A percentile compares a stretch with the other conserved stretches of the same genome.
These are phyloP conservation scores for Alternaria arborescens DNA, from an alignment of 2,329 filamentous ascomycete genomes.

Conservation along the genomic window DNA sequence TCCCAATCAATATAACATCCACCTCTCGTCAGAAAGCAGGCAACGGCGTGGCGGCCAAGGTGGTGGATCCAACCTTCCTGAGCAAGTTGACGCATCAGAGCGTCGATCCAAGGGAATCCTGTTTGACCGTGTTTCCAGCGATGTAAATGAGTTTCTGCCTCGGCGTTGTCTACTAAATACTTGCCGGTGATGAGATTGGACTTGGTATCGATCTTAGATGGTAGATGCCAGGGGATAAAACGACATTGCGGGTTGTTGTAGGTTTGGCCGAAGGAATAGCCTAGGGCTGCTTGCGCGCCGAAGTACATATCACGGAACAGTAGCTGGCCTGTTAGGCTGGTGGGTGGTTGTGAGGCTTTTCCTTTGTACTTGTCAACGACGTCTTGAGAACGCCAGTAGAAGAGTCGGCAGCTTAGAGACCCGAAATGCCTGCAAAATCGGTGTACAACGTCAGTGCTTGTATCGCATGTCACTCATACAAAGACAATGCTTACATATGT, in stretches of 20 bases:
- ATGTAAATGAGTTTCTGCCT: slow-evolving; percentile 71
- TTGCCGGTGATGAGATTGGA: slow-evolving; percentile 62
- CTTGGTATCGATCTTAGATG: slow-evolving; percentile 62
- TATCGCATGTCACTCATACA: too few relatives aligned
- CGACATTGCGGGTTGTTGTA: slow-evolving; percentile 71
- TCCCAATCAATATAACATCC: slow-evolving; percentile 84
- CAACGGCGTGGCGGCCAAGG: slow-evolving; percentile 77
- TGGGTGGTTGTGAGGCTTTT: slow-evolving; percentile 66
- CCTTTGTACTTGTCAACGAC: slow-evolving; percentile 67
- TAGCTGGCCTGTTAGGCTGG: slow-evolving; percentile 75
- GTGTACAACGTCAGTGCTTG: too few relatives aligned
- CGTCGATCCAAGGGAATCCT: slow-evolving; percentile 83
- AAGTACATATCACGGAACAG: slow-evolving; percentile 88
- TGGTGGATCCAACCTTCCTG: slow-evolving; percentile 83
- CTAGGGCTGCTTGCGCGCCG: slow-evolving; percentile 74
- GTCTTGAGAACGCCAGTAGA: slow-evolving; percentile 76
- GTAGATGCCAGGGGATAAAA: slow-evolving; percentile 83
- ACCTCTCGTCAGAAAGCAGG: slow-evolving; percentile 81
- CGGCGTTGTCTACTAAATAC: slow-evolving; percentile 69
- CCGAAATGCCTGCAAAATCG: slow-evolving; percentile 67
- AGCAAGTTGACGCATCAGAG: slow-evolving; percentile 77
- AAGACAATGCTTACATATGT: slow-evolving; percentile 56
- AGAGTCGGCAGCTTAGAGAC: slow-evolving; percentile 72
- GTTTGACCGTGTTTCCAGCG: slow-evolving; percentile 75
- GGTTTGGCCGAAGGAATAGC: slow-evolving; percentile 70